phyloP scores from a whole-genome alignment of 352 stramenopile species.

The Pseudoperonospora humuli region DNA sequence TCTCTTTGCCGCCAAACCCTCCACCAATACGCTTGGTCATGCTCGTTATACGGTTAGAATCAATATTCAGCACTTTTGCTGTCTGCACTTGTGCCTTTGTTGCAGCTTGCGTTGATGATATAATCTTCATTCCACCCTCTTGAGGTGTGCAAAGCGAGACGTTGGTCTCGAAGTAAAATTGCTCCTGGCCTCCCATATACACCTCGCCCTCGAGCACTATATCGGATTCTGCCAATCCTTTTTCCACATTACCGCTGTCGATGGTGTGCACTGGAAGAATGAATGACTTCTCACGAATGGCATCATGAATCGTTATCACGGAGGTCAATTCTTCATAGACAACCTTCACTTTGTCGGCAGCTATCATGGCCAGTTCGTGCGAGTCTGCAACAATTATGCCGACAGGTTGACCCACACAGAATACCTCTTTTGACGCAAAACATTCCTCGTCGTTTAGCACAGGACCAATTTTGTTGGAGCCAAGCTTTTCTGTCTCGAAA shows the following conservation, averaged over 20 bases:
- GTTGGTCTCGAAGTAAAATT: slow-evolving; percentile 95
- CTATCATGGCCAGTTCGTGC: slow-evolving; percentile 63
- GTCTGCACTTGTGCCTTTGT: slow-evolving; percentile 90
- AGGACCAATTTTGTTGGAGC: slow-evolving; percentile 71
- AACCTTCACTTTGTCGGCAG: slow-evolving; percentile 81
- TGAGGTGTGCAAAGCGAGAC: slow-evolving; percentile 66
- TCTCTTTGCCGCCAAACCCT: slow-evolving; percentile 96
- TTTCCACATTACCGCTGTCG: slow-evolving; percentile 71
- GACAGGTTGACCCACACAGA: slow-evolving; percentile 75
- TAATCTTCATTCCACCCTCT: slow-evolving; percentile 89
- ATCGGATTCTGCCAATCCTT: slow-evolving; percentile 56
- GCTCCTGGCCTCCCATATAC: slow-evolving; percentile 88
- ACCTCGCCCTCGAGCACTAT: slow-evolving; percentile 85
- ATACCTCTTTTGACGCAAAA: slow-evolving; percentile 63
- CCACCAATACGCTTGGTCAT: slow-evolving; percentile 93
- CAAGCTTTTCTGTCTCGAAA: slow-evolving; percentile 54
- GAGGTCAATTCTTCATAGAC: slow-evolving; percentile 85
- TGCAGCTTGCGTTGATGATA: slow-evolving; percentile 90
- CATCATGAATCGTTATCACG: slow-evolving; percentile 93
- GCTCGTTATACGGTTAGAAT: slow-evolving; percentile 86
- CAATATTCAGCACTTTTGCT: slow-evolving; percentile 87
- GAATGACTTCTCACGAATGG: slow-evolving; percentile 89
- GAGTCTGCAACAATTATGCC: slow-evolving; percentile 80
- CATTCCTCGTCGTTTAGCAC: slow-evolving; percentile 85
- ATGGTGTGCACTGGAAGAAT: slow-evolving; percentile 81